Conservation (phyloP, 1,284 basidiomycete genomes). For the Fomitiporia mediterranea region DNA sequence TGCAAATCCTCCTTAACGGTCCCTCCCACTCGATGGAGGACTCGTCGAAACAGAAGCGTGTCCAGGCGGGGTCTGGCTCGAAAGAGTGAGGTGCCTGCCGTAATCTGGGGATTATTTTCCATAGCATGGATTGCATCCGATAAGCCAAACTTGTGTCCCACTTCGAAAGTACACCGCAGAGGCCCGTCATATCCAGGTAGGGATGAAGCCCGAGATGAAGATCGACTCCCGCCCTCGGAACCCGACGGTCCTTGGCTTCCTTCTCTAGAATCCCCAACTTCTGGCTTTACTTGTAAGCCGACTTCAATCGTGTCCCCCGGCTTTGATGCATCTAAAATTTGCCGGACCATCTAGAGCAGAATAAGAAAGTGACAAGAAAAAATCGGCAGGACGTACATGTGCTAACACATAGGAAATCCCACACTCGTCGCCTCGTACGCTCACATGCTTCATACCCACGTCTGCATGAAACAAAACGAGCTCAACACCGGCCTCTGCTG, state of each 20-base stretch:
- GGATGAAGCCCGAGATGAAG: conserved; percentile 27
- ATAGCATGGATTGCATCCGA: conserved; percentile 9
- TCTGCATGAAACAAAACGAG: conserved; percentile 87
- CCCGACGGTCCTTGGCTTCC: conserved; percentile 18
- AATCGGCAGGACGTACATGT: conserved; percentile 59
- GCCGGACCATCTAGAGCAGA: conserved; percentile 67
- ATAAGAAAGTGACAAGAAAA: conserved; percentile 21
- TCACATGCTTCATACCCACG: conserved; percentile 77
- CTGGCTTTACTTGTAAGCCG: conserved; percentile 65
- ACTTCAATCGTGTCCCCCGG: conserved; percentile 84
- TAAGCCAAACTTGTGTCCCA: conserved; percentile 38
- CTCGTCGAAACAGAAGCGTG: conserved; percentile 56
- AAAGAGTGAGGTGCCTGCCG: conserved; percentile 13
- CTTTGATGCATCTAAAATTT: conserved; percentile 66
- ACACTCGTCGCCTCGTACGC: conserved; percentile 80
- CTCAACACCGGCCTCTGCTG: conserved; percentile 81
- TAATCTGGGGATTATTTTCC: conserved; percentile 1
- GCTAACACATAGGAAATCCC: conserved; percentile 76
- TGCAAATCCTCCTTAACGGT: conserved; percentile 48
- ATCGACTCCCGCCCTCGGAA: conserved; percentile 23
- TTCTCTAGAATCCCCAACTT: conserved; percentile 23
- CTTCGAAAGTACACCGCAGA: conserved; percentile 54
- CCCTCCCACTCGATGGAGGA: conserved; percentile 65
- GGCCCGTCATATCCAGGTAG: conserved; percentile 25
- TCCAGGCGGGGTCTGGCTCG: conserved; percentile 55